Evolutionary conservation across 2,329 filamentous ascomycete genomes (phyloP).

Genomic region (Fusarium compactum): DNA sequence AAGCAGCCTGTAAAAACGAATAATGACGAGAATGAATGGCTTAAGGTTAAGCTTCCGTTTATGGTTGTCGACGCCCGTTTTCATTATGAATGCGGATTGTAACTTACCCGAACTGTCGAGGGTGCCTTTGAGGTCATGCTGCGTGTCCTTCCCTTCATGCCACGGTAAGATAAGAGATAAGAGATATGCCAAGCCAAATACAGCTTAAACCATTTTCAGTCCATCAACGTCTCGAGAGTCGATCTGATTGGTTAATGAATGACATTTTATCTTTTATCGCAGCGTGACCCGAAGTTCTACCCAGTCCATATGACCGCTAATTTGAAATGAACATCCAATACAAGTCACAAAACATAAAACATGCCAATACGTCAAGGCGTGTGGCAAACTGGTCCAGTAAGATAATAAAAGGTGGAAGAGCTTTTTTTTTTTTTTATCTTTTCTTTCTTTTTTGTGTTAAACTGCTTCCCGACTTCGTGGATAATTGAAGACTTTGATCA

Average conservation of each 20-base stretch:
- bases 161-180: not conserved
- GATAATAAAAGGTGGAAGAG: too few species aligned
- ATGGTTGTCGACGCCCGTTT: slow-evolving; percentile 1
- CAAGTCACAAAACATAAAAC: accelerated
- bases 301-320: too few species aligned
- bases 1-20: not conserved
- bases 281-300: not conserved
- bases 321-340: accelerated
- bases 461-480: accelerated
- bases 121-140: not conserved
- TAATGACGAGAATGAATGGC: not conserved
- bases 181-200: not conserved
- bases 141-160: not conserved
- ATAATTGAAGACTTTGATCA: not conserved
- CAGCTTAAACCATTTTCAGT: not conserved
- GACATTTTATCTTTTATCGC: not conserved
- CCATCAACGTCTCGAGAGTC: not conserved
- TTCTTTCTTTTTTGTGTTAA: not conserved
- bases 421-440: not conserved
- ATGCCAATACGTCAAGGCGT: too few species aligned
- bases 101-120: not conserved
- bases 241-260: not conserved
- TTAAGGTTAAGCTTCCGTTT: slow-evolving; percentile 18
- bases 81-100: not conserved
- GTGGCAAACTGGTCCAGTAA: too few species aligned